Evolutionary conservation across 352 stramenopile species (phyloP), one percentile per base, ranked within the genome.

Genomic region (Phytophthora foliorum): DNA sequence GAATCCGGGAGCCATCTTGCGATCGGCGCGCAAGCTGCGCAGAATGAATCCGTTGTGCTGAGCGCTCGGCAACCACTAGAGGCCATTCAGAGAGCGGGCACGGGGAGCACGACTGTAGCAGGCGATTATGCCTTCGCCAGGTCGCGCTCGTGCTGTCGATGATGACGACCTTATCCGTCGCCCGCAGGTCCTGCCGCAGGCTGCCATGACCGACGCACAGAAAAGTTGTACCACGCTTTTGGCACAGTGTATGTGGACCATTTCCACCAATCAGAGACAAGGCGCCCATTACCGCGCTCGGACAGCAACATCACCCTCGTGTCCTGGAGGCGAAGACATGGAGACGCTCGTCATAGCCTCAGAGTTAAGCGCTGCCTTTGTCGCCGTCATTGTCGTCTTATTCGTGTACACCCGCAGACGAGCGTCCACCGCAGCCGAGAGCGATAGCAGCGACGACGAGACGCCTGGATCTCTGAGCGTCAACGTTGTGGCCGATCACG

Each of bases 401-500:
- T 29, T 71, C 41, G 29, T 69, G 2, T 27, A 42, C n/a, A 24
- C 51, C 16, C 51, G 50, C 4, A 41, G 57, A 39, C 46, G 52
- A 39, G 42, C 42, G 6, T 16, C 24, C 21, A 54, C 27, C 10
- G 36, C 31, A 21, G 21, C 41, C 7, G 58, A 66, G 27, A 72
- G 27, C 34, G 63, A 68, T 61, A 73, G 64, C 48, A 67, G 56
- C 58, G 61, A 74, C 44, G 72, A 80, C 9, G 69, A 80, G 38
- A 64, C 62, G 29, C 51, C 59, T 13, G 66, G 34, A 14, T 49
- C 48, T 25, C 27, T 69, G 21, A 63, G 16, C 19, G 58, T 57
- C 24, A 74, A 62, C 34, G 50, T 72, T 13, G 55, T 72, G 38
- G 29, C 45, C 29, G 62, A 75, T 6, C 67, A 75, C 25, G 55